Conservation (phyloP, 1,284 basidiomycete species). For the Cystobasidiaceae sp. region DNA sequence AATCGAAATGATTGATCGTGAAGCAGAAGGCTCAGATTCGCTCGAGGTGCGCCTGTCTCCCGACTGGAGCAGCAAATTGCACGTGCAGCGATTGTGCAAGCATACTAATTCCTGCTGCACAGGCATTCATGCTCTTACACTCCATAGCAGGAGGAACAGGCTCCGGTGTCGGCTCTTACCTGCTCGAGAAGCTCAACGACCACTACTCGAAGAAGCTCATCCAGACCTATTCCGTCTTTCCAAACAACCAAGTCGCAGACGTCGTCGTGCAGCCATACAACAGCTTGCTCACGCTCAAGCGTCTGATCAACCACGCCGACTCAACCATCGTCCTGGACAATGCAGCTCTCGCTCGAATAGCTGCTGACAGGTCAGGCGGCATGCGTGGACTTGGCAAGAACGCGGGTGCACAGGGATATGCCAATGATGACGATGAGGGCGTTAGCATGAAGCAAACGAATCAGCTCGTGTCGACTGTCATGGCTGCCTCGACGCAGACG, state of each 20-base stretch:
- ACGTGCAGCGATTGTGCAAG: background rate
- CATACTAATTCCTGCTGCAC: conserved; percentile 10
- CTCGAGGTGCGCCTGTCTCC: conserved; percentile 63
- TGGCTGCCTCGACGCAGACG: conserved; percentile 95
- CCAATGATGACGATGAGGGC: background rate
- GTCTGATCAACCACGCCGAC: conserved; percentile 93
- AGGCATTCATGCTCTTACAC: conserved; percentile 99
- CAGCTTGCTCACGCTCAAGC: conserved; percentile 84
- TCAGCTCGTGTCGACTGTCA: conserved; percentile 70
- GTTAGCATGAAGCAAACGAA: conserved; percentile 27
- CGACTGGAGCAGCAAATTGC: background rate
- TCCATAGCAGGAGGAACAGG: conserved; percentile 98
- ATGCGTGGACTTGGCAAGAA: conserved; percentile 6
- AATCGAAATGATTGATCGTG: conserved; percentile 98
- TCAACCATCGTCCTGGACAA: conserved; percentile 97
- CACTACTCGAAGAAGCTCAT: conserved; percentile 98
- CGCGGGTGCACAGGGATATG: background rate
- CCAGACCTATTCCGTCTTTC: conserved; percentile 98
- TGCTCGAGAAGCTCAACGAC: conserved; percentile 93
- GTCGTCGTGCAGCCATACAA: conserved; percentile 99
- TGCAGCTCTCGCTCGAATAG: conserved; percentile 83
- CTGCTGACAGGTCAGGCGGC: conserved; percentile 62
- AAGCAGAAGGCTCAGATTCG: conserved; percentile 96
- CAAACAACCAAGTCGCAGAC: conserved; percentile 82
- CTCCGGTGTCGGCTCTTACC: conserved; percentile 93